Evolutionary conservation across 106 monocot species (phyloP).

Genomic region (Acorus calamus): DNA sequence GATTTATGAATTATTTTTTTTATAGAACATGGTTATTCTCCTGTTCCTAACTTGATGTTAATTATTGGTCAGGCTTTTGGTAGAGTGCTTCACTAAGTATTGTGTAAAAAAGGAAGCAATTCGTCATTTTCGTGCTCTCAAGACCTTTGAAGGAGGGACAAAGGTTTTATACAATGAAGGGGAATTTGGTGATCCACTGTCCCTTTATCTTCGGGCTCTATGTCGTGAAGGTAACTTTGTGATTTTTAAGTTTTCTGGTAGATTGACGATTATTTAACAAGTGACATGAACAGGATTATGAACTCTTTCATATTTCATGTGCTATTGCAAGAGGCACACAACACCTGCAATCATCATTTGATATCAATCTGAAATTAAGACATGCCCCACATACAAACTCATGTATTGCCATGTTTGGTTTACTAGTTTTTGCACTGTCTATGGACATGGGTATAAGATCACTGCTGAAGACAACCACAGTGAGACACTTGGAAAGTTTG

Average conservation of each 20-base stretch:
- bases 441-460: no score
- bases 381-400: no score
- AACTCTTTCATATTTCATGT: no score
- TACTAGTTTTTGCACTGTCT: no score
- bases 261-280: no score
- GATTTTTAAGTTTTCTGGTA: background rate
- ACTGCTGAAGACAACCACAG: no score
- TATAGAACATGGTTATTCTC: background rate
- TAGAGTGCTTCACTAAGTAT: slow-evolving; percentile 91
- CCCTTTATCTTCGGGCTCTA: slow-evolving; percentile 91
- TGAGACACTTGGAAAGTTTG: no score
- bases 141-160: slow-evolving; percentile 55
- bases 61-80: slow-evolving; percentile 43
- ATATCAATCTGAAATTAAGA: no score
- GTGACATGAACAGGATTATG: no score
- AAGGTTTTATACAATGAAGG: slow-evolving; percentile 76
- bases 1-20: background rate
- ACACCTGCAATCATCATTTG: no score
- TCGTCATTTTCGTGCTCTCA: slow-evolving; percentile 86
- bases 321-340: no score
- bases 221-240: slow-evolving; percentile 72
- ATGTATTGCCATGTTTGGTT: no score
- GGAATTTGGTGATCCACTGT: slow-evolving; percentile 85
- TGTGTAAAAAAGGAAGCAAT: slow-evolving; percentile 82
- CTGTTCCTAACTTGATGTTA: background rate